Base-by-base conservation (phyloP, 768 basidiomycete genomes). In the Naganishia onofrii region DNA sequence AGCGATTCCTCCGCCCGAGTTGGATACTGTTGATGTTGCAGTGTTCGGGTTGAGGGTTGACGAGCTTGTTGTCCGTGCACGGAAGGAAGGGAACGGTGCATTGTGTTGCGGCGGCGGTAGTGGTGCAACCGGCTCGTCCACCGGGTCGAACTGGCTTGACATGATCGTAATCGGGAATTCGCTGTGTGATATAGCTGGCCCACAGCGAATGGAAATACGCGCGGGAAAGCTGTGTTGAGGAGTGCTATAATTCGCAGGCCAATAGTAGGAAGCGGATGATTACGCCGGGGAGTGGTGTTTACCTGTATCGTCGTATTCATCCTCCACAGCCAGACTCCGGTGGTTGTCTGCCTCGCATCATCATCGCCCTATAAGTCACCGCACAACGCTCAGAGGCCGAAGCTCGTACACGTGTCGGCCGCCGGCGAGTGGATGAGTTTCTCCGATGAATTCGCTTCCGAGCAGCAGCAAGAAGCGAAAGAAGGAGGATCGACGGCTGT, bases 1-100 rank as follows among this genome's bases (percentile, higher is more conserved):
- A n/a, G 67, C 38, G 38, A 63, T 63, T 12, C 60, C 60, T 26
- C 60, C 60, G 19, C 60, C 60, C 1, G 60, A 10, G 26, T 21
- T 13, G 42, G n/a, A 21, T 36, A 36, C 34, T 21, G 57, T 21
- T 13, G 57, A 38, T 4, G 34, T n/a, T 38, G 12, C 2, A 26
- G 4, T 26, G 42, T 44, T 63, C 60, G 60, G 36, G 28, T 63
- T 42, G 34, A 63, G 38, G 10, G 60, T 63, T 12, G 60, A 42
- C 13, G 60, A 63, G 38, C 60, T 63, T 21, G 60, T 63, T 9
- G 60, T 46, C 6, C 60, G 60, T 26, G 60, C 42, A 28, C 60
- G 60, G 19, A 63, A 63, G 3, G 60, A 63, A 13, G 60, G 60
- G 38, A 63, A 46, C 26, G 60, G 60, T 42, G 60, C 60, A 12